A percentile compares a stretch with the other conserved stretches of the same genome.
phyloP scores from a whole-genome alignment of 1,284 basidiomycete species.

The Ceratobasidium sp. region DNA sequence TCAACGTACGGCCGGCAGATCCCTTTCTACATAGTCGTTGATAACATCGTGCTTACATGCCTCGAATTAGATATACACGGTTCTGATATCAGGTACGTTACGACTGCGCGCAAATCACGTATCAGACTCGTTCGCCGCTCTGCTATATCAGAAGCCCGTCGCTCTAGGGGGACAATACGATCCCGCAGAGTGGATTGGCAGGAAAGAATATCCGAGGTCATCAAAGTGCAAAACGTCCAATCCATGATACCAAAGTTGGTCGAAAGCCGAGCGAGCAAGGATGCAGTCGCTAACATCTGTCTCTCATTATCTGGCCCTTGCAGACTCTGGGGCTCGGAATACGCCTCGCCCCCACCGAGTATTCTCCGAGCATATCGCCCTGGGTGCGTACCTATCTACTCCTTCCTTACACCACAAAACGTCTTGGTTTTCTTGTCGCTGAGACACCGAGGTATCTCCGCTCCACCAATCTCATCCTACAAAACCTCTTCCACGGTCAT shows the following conservation, averaged over 20 bases:
- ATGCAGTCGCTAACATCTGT: background rate
- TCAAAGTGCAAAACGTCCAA: conserved; percentile 19
- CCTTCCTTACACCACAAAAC: background rate
- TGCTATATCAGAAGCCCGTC: conserved; percentile 5
- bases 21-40: too few species aligned
- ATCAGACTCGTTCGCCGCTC: background rate
- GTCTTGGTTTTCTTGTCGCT: background rate
- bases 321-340: background rate
- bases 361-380: conserved; percentile 6
- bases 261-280: background rate
- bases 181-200: conserved; percentile 16
- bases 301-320: conserved; percentile 18
- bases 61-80: conserved; percentile 28
- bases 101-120: background rate
- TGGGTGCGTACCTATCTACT: background rate
- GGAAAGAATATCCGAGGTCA: conserved; percentile 1
- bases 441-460: conserved; percentile 14
- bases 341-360: conserved; percentile 4
- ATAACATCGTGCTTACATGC: background rate
- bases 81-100: background rate
- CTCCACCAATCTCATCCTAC: conserved; percentile 38
- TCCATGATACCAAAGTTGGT: conserved; percentile 2
- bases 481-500: conserved; percentile 15
- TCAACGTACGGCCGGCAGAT: background rate
- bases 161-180: background rate